Conservation (phyloP, 2,329 filamentous ascomycete species). For the Hansfordia pulvinata region DNA sequence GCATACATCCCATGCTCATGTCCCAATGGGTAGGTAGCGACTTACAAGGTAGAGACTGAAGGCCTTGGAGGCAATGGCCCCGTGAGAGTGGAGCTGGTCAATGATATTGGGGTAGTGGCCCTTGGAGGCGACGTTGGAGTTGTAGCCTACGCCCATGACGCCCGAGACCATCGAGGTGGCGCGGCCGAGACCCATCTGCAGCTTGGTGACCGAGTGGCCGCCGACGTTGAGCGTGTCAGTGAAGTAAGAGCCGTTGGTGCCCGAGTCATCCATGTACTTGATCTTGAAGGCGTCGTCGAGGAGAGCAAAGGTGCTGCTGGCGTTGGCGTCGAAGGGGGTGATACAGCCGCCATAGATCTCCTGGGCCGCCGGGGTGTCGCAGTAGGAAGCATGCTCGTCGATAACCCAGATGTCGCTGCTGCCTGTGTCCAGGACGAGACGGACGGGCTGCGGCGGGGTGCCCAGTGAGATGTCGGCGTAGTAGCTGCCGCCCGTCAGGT, state of each 20-base stretch:
- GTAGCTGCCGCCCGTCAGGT: no score
- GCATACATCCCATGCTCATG: background rate
- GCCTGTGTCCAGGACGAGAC: background rate
- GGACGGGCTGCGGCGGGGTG: background rate
- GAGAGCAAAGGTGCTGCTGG: background rate
- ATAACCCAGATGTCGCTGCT: background rate
- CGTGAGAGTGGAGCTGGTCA: conserved; percentile 47
- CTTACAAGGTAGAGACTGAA: conserved; percentile 53
- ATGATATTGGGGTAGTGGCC: conserved; percentile 44
- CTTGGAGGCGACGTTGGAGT: conserved; percentile 29
- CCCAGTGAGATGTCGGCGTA: no score
- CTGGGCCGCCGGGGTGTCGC: background rate
- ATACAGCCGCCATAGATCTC: background rate
- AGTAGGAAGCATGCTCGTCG: background rate
- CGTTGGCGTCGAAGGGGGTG: background rate
- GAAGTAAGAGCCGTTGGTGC: conserved; percentile 9
- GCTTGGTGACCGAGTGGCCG: conserved; percentile 29
- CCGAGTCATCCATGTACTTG: background rate
- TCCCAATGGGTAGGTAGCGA: conserved; percentile 3
- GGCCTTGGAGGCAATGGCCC: conserved; percentile 45
- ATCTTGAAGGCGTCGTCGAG: background rate
- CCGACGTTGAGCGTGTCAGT: conserved; percentile 36
- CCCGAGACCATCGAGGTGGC: conserved; percentile 35
- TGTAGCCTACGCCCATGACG: conserved; percentile 46
- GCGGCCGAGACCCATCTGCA: conserved; percentile 42